Percentiles rank a stretch among this genome's conserved stretches.
Conservation (phyloP, 2,329 filamentous ascomycete species). For the Diatrype stigma region DNA sequence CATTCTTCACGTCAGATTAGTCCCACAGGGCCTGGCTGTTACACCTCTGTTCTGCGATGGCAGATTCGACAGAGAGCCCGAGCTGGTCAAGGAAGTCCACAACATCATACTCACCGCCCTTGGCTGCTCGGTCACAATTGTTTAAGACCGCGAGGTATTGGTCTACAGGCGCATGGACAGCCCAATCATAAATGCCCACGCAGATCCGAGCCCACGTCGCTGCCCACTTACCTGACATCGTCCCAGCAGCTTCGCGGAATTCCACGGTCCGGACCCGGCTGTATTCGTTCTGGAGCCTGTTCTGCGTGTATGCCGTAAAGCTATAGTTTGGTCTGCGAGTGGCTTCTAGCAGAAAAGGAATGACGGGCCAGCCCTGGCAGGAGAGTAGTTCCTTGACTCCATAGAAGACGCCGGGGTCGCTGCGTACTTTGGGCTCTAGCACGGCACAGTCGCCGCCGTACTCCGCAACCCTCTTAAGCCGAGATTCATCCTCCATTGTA, state of each 20-base stretch:
- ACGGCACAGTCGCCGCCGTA: not conserved
- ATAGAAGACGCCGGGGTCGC: not conserved
- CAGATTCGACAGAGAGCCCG: not conserved
- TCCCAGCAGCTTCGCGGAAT: not conserved
- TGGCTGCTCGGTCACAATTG: not conserved
- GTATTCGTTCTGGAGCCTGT: not conserved
- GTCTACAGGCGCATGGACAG: not conserved
- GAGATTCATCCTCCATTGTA: not conserved
- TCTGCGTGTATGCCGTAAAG: not conserved
- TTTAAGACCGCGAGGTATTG: not conserved
- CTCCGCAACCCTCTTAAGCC: not conserved
- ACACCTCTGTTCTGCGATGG: not conserved
- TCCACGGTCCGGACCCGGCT: not conserved
- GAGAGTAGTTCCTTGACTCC: not conserved
- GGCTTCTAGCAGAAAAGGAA: not conserved
- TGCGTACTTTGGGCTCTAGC: not conserved
- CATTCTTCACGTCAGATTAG: too few relatives aligned
- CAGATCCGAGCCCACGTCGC: not conserved
- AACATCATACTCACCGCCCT: not conserved
- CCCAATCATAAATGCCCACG: not conserved
- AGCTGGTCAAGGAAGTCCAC: not conserved
- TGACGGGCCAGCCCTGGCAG: not conserved
- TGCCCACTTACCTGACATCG: not conserved
- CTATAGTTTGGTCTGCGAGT: not conserved
- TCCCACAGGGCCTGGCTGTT: not conserved